Base-by-base conservation (phyloP, 2,329 filamentous ascomycete genomes). In the Aspergillus amoenus region DNA sequence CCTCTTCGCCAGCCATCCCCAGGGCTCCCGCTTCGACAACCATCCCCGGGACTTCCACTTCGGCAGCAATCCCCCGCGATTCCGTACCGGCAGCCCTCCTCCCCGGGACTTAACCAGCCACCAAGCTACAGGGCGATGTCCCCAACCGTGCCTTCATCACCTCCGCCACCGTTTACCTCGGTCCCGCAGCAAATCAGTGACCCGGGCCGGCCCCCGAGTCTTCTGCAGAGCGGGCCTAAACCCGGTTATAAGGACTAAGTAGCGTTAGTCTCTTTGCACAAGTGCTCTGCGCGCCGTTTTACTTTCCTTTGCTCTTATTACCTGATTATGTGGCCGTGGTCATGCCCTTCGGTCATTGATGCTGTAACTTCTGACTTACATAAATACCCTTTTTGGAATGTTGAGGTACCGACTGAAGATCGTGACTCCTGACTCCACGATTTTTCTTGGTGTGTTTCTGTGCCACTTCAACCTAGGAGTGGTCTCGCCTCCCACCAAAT, bases 141-240 rank as follows among this genome's bases (percentile, higher is more conserved):
- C 59, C 61, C 69, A 6, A 55, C 59, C 43, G 50, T 63, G 37
- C 60, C 68, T 43, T 59, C 65, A 17, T 68, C 70, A 3, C 67
- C 70, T 4, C 69, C 70, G n/a, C 70, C 70, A n/a, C 62, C 68
- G 13, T 71, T 70, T 57, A 61, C 64, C 6, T 54, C 66, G 12
- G 61, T 55, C 39, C 61, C 58, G 52, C 39, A 56, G 15, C 56
- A 66, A 45, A 34, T 67, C 44, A 58, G 62, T 30, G 65, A 68
- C 27, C 56, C 64, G 58, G 67, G 69, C 57, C 67, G 73, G 59
- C 73, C 74, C 37, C 75, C 75, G 9, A 77, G 71, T 69, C 62
- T 77, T 34, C 60, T 77, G 54, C 71, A 76, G 59, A 73, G 70
- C 55, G 76, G 75, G 15, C 69, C 73, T 52, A 72, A 72, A 55